A percentile compares a stretch with the other conserved stretches of the same genome.
phyloP scores from a whole-genome alignment of 2,329 filamentous ascomycete species.

The Exophiala xenobiotica region DNA sequence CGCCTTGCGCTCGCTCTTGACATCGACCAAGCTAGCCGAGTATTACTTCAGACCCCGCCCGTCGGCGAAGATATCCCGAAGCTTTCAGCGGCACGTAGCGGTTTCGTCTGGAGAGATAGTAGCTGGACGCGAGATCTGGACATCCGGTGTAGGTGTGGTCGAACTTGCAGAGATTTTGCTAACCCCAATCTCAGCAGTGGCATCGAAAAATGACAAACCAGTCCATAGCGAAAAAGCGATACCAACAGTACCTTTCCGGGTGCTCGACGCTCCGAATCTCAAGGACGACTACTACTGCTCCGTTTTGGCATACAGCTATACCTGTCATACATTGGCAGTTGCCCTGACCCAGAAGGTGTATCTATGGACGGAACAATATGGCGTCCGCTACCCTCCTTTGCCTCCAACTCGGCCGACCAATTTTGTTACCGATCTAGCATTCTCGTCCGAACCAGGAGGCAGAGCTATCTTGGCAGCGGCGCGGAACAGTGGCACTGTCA shows the following conservation, averaged over 20 bases:
- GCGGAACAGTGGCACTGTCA: constrained; percentile 72
- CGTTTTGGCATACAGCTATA: constrained; percentile 77
- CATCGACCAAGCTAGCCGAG: constrained; percentile 67
- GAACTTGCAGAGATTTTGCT: not conserved
- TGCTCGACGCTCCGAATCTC: constrained; percentile 84
- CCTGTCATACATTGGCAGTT: constrained; percentile 74
- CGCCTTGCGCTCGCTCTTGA: constrained; percentile 77
- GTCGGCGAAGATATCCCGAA: not conserved
- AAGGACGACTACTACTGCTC: constrained; percentile 96
- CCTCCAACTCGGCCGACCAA: constrained; percentile 49
- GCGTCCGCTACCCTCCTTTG: constrained; percentile 61
- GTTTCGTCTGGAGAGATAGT: constrained; percentile 42
- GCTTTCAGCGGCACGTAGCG: constrained; percentile 26
- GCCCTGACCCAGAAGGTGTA: constrained; percentile 78
- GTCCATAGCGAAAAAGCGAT: constrained; percentile 47
- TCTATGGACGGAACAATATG: constrained; percentile 77
- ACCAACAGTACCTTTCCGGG: constrained; percentile 75
- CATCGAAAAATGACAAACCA: not conserved
- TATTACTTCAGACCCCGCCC: constrained; percentile 52
- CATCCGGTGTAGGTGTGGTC: constrained; percentile 36
- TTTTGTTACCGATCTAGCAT: constrained; percentile 80
- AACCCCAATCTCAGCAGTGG: not conserved
- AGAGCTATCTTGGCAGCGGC: constrained; percentile 83
- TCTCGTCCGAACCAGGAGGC: constrained; percentile 74
- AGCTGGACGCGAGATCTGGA: constrained; percentile 39